Percentiles rank a stretch among this genome's conserved stretches.
These are phyloP conservation scores for Malassezia obtusa DNA, from an alignment of 1,284 basidiomycete species.

Conservation along the genomic window DNA sequence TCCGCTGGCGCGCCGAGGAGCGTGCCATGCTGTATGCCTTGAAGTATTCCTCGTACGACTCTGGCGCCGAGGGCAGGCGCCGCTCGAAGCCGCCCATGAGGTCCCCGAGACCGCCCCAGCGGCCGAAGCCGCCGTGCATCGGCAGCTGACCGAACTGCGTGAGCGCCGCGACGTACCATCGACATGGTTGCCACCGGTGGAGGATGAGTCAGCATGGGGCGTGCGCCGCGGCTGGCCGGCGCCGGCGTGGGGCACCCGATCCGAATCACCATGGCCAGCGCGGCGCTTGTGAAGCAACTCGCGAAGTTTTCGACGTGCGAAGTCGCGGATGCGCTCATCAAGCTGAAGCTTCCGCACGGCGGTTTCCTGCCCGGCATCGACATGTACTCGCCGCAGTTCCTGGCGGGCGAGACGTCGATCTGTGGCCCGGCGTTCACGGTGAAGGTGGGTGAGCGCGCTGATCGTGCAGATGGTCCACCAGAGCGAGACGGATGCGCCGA, in stretches of 20 bases:
- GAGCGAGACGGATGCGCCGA: slow-evolving; percentile 59
- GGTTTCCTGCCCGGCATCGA: slow-evolving; percentile 74
- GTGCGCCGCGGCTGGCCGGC: neutral
- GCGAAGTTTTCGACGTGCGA: slow-evolving; percentile 12
- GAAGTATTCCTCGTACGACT: slow-evolving; percentile 45
- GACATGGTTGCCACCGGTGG: slow-evolving; percentile 1
- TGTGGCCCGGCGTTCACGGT: slow-evolving; percentile 79
- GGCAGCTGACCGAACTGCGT: slow-evolving; percentile 13
- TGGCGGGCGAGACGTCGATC: slow-evolving; percentile 27
- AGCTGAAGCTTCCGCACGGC: slow-evolving; percentile 65
- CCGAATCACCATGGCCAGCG: neutral
- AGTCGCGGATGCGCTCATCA: slow-evolving; percentile 73
- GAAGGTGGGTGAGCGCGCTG: slow-evolving; percentile 49
- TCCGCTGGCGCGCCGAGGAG: slow-evolving; percentile 68
- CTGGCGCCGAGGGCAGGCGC: slow-evolving; percentile 30
- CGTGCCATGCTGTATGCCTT: slow-evolving; percentile 72
- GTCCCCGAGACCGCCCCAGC: slow-evolving; percentile 19
- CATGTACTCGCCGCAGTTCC: slow-evolving; percentile 52
- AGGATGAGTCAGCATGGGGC: slow-evolving; percentile 1
- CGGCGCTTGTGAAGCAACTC: neutral
- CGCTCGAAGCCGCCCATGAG: slow-evolving; percentile 31
- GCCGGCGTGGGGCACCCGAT: neutral
- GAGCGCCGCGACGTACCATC: slow-evolving; percentile 7
- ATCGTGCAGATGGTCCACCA: slow-evolving; percentile 58
- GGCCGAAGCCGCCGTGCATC: neutral